Evolutionary conservation across 805 yeast genomes (phyloP), one percentile per base, ranked within the genome.

Genomic region (Tetrapisispora nanseiensis): DNA sequence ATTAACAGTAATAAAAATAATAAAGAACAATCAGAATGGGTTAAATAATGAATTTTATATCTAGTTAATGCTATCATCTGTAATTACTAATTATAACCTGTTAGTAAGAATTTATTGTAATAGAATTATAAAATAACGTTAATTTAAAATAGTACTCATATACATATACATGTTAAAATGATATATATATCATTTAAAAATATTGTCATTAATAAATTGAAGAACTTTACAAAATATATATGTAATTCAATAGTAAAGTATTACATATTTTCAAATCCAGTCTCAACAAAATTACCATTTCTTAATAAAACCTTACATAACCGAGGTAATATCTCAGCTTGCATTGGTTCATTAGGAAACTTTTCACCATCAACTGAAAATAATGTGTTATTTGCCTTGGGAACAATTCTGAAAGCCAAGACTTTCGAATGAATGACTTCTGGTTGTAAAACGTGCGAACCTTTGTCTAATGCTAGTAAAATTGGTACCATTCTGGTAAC

Each of bases 331-430:
- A 92, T 71, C 63, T 87, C 95, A 7, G 81, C 95, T 58, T 90
- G 97, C 47, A 84, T 62, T 2, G 95, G 81, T 52, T 74, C 77
- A 42, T 80, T 70, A 1, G 92, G 89, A 50, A 79, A 86, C 43
- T 70, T 70, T 62, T 92, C 98, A 34, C 98, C 98, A 61, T 92
- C 98, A 15, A 92, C 76, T 3, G 90, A 80, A 18, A 89, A 69
- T 49, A 68, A 76, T 22, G 73, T 68, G n/a, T 69, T 61, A 3
- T 57, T 57, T 9, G 61, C 53, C 35, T 61, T 70, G 0, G 98
- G 98, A 0, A 75, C 70, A 43, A 92, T 63, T 51, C 92, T 70
- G 59, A 79, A 90, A 0, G 90, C 92, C 41, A 67, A 58, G 16
- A 86, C 76, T 63, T 92, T 92, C 10, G 84, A 73, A 60, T 90